Percentiles rank a stretch among this genome's conserved stretches.
These are phyloP conservation scores for Carex pumila DNA, from an alignment of 176 grass and related monocot genomes.

Conservation along the genomic window DNA sequence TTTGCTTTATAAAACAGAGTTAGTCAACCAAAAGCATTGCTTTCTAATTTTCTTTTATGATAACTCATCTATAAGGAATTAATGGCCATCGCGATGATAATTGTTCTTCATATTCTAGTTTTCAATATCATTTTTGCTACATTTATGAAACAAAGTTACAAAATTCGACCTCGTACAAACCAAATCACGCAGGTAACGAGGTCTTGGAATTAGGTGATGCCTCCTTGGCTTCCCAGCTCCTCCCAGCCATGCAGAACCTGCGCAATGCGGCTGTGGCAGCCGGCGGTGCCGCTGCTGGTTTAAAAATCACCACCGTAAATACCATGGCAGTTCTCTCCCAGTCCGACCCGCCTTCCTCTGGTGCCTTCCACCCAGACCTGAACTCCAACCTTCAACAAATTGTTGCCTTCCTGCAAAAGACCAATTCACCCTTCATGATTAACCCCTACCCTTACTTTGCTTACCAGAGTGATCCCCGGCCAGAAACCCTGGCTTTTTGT, in stretches of 20 bases:
- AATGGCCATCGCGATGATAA: background rate
- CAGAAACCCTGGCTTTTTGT: conserved; percentile 94
- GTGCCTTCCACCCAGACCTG: conserved; percentile 61
- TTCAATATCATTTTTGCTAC: background rate
- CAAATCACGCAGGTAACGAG: conserved; percentile 54
- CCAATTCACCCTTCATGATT: conserved; percentile 78
- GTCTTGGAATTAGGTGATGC: conserved; percentile 79
- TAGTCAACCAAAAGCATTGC: background rate
- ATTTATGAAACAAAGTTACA: background rate
- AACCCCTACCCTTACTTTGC: conserved; percentile 99
- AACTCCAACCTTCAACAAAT: conserved; percentile 50
- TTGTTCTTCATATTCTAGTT: background rate
- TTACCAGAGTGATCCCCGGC: conserved; percentile 66
- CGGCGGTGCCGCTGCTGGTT: conserved; percentile 7
- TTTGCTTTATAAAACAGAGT: background rate
- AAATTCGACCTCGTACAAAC: background rate
- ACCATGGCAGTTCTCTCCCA: conserved; percentile 84
- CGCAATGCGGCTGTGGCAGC: conserved; percentile 36
- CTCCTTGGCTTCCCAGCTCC: conserved; percentile 48
- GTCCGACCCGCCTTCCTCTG: conserved; percentile 80
- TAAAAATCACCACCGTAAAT: conserved; percentile 84
- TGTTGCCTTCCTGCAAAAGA: conserved; percentile 60
- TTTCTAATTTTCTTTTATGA: conserved; percentile 1
- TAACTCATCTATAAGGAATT: background rate
- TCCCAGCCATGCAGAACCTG: conserved; percentile 92